Base-by-base conservation (phyloP, 2,329 filamentous ascomycete genomes). In the Penicillium sp. region DNA sequence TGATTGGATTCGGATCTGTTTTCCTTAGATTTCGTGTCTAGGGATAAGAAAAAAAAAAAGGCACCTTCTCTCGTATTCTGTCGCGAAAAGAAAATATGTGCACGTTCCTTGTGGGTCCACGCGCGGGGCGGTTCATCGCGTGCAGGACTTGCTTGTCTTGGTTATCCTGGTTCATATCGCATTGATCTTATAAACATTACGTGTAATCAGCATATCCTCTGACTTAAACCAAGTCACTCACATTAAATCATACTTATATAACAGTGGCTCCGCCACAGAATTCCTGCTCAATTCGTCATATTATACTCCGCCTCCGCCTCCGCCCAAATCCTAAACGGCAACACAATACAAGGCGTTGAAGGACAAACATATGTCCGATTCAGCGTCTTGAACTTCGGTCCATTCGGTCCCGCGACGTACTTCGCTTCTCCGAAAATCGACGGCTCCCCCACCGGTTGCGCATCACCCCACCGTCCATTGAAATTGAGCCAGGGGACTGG, bases 401-500 rank as follows among this genome's bases (percentile, higher is more conserved):
- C 86, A 20, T 82, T 85, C 1, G 86, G 86, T 1, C 86, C 86
- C 54, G 72, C 74, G 0, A 72, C 73, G 64, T 80, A 88, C 65
- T 82, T 84, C n/a, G 77, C 67, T 69, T 85, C 78, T 22, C 83
- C 78, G 47, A 81, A 81, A 3, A 78, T 71, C 47, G 80, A 76
- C 33, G 77, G 78, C n/a, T 75, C 71, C 2, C 76, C 72, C 0
- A 81, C 78, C 53, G 86, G 83, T 62, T 83, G 77, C 57, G 82
- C 69, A 62, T 89, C 85, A 2, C 86, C 86, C 86, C 85, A 89
- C 29, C 73, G 71, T 0, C 86, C 86, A 25, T 72, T 72, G 65
- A 80, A 89, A 37, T 79, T 66, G 57, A 89, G 73, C 73, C 80
- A 87, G 14, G 75, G 77, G 2, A 81, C 73, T 0, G 86, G 84